A percentile compares a stretch with the other conserved stretches of the same genome.
Evolutionary conservation across 1,139 yeast genomes (phyloP).

Genomic region (Pichia sp.): DNA sequence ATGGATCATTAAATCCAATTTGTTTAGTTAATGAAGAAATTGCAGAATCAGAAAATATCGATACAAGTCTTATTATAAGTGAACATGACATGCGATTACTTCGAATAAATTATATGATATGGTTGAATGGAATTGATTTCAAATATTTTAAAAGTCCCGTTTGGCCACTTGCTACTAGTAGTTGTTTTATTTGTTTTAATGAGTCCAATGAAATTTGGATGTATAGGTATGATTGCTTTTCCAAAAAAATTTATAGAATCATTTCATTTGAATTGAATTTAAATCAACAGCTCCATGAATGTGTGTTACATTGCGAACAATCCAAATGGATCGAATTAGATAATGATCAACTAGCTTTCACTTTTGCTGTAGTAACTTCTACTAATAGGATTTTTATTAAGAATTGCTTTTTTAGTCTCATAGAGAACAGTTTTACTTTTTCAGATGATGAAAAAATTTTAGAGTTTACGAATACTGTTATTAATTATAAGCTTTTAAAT

Average conservation of each 20-base stretch:
- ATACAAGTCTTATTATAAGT: slow-evolving; percentile 16
- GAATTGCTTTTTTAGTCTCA: slow-evolving; percentile 8
- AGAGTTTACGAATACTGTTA: neutral
- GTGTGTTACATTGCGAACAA: slow-evolving; percentile 16
- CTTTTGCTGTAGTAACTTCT: slow-evolving; percentile 16
- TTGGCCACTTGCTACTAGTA: slow-evolving; percentile 20
- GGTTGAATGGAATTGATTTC: slow-evolving; percentile 19
- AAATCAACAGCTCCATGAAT: slow-evolving; percentile 11
- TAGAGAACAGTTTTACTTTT: slow-evolving; percentile 1
- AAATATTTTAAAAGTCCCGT: slow-evolving; percentile 11
- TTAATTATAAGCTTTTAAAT: neutral
- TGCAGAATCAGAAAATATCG: slow-evolving; percentile 17
- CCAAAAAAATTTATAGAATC: slow-evolving; percentile 7
- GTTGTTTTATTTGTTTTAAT: slow-evolving; percentile 22
- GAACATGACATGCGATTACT: slow-evolving; percentile 18
- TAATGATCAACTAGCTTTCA: slow-evolving; percentile 1
- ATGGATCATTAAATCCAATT: slow-evolving; percentile 17
- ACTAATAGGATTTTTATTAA: slow-evolving; percentile 19
- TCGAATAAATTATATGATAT: slow-evolving; percentile 25
- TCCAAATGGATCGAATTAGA: slow-evolving; percentile 21
- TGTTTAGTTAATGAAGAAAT: slow-evolving; percentile 18
- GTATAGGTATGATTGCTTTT: slow-evolving; percentile 13
- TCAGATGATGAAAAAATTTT: neutral
- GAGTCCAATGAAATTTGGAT: slow-evolving; percentile 19
- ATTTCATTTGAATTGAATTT: slow-evolving; percentile 10